Base-by-base conservation (phyloP, 352 stramenopile genomes). In the Phytopythium ostracodes region DNA sequence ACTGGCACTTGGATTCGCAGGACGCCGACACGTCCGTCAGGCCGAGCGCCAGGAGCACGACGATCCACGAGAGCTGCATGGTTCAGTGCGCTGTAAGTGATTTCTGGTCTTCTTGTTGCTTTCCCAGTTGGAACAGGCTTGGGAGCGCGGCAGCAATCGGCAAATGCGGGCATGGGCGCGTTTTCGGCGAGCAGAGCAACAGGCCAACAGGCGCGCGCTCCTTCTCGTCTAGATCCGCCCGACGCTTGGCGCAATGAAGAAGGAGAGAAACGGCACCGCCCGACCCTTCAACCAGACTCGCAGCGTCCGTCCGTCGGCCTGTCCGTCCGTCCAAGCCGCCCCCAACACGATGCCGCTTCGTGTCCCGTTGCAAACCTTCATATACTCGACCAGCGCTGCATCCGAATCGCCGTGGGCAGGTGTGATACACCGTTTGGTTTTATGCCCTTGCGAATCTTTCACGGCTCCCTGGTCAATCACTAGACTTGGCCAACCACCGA, bases 1-100 rank as follows among this genome's bases (percentile, higher is more conserved):
- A 73, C 54, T 78, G 66, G 55, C 75, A 84, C 24, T 46, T 56
- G 0, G 75, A 75, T 50, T 64, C 47, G 64, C 75, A 84, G 6
- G 50, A 52, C 2, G 61, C 71, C 18, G 46, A 2, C 40, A 57
- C 44, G 27, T 53, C 38, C 9, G 64, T 14, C 33, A 75, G 24
- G 47, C 67, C 31, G 33, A 72, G 36, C 4, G 57, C 44, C 29
- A 44, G 46, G 20, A 70, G 9, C 58, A 66, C 20, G 17, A 24
- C 50, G 53, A 60, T 67, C 60, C 63, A 74, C 27, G 64, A 68
- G 27, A 66, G 69, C 65, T 77, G 71, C 67, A 77, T 77, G 40
- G 44, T 33, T 33, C n/a, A n/a, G n/a, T n/a, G n/a, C n/a, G n/a
- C n/a, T n/a, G n/a, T n/a, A n/a, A n/a, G n/a, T n/a, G n/a, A n/a